phyloP scores from a whole-genome alignment of 768 basidiomycete species.

The Rubroboletus satanas region DNA sequence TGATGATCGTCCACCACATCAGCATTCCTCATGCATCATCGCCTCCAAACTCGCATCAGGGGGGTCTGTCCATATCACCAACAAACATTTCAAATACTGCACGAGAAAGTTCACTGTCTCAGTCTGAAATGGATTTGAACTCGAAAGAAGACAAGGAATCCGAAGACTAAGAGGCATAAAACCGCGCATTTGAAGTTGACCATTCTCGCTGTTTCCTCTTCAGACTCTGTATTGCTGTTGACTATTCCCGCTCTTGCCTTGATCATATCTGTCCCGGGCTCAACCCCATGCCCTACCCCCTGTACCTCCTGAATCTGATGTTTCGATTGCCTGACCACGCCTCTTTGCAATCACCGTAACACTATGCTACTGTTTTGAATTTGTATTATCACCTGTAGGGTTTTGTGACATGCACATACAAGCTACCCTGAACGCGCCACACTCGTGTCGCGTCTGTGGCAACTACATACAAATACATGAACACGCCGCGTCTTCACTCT shows the following conservation, averaged over 20 bases:
- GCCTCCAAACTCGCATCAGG: slow-evolving; percentile 51
- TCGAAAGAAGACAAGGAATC: slow-evolving; percentile 17
- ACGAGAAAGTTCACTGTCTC: slow-evolving; percentile 52
- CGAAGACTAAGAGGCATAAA: slow-evolving; percentile 17
- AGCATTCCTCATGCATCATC: slow-evolving; percentile 92
- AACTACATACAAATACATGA: slow-evolving; percentile 3
- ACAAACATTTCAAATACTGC: slow-evolving; percentile 63
- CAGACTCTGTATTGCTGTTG: slow-evolving; percentile 10
- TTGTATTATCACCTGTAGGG: slow-evolving; percentile 32
- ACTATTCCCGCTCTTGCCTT: slow-evolving; percentile 20
- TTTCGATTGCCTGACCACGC: slow-evolving; percentile 12
- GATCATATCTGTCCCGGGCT: slow-evolving; percentile 22
- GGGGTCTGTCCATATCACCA: slow-evolving; percentile 67
- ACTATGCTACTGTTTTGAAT: slow-evolving; percentile 21
- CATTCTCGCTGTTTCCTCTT: slow-evolving; percentile 3
- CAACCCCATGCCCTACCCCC: slow-evolving; percentile 13
- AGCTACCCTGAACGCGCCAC: no score
- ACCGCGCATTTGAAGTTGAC: not conserved
- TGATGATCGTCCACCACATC: slow-evolving; percentile 6
- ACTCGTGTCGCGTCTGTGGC: slow-evolving; percentile 12
- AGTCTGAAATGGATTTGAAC: slow-evolving; percentile 21
- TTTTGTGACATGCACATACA: slow-evolving; percentile 12
- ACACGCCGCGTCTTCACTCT: slow-evolving; percentile 2
- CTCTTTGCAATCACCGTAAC: slow-evolving; percentile 17
- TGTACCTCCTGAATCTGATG: slow-evolving; percentile 10